These are phyloP conservation scores for Yamadazyma tumulicola DNA, from an alignment of 805 yeast genomes.

Conservation along the genomic window DNA sequence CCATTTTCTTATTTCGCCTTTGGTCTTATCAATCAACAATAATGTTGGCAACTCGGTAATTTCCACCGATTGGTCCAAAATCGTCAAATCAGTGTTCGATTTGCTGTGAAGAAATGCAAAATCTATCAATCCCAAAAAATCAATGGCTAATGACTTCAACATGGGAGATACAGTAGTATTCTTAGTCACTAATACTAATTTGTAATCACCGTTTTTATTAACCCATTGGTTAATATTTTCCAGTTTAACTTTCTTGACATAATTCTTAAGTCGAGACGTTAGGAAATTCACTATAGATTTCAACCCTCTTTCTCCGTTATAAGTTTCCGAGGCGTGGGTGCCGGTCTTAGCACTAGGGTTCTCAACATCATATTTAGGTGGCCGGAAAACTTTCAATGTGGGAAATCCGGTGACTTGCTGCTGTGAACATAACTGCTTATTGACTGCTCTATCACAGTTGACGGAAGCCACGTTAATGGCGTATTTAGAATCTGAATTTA, in stretches of 20 bases:
- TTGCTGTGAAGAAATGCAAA: slow-evolving; percentile 39
- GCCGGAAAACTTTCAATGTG: slow-evolving; percentile 75
- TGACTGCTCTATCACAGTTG: slow-evolving; percentile 72
- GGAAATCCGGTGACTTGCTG: slow-evolving; percentile 78
- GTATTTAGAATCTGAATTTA: slow-evolving; percentile 46
- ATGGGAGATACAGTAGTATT: slow-evolving; percentile 50
- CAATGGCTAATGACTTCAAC: slow-evolving; percentile 66
- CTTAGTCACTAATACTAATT: slow-evolving; percentile 53
- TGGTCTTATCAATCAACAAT: slow-evolving; percentile 7
- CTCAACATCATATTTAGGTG: slow-evolving; percentile 53
- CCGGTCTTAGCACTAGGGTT: slow-evolving; percentile 7
- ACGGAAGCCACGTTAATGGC: slow-evolving; percentile 72
- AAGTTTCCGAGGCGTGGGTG: slow-evolving; percentile 52
- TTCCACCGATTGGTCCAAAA: slow-evolving; percentile 8
- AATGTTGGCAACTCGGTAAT: slow-evolving; percentile 24
- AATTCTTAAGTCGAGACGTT: slow-evolving; percentile 59
- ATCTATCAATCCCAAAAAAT: slow-evolving; percentile 51
- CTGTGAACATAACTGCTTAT: slow-evolving; percentile 65
- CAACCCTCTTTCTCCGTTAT: slow-evolving; percentile 58
- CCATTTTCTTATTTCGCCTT: slow-evolving; percentile 2
- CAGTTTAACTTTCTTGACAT: slow-evolving; percentile 47
- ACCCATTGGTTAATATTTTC: slow-evolving; percentile 23
- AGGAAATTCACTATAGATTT: slow-evolving; percentile 53
- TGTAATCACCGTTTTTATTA: slow-evolving; percentile 23
- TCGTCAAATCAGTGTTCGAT: slow-evolving; percentile 13